Evolutionary conservation across 75 land plant species (phyloP).

Genomic region (Sequoia sempervirens): DNA sequence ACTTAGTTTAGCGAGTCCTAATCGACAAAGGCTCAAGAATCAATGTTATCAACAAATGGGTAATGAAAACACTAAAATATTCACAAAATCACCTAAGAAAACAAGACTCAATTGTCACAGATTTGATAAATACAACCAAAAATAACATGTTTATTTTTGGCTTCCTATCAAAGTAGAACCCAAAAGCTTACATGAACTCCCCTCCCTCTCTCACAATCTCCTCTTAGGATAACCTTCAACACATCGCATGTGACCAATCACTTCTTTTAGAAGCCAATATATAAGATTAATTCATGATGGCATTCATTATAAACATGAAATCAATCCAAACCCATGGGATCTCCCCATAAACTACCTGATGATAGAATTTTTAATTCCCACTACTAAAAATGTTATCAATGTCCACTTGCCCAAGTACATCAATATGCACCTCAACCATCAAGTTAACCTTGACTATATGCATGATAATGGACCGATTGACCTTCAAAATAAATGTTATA

Average conservation of each 20-base stretch:
- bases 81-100: neutral
- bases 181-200: neutral
- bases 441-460: neutral
- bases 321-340: neutral
- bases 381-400: neutral
- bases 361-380: neutral
- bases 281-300: neutral
- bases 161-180: neutral
- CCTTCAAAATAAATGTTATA: no score
- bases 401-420: neutral
- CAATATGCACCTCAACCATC: neutral
- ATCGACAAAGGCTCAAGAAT: neutral
- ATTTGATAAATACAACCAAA: neutral
- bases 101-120: neutral
- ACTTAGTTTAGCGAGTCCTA: neutral
- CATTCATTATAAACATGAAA: neutral
- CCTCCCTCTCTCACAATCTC: neutral
- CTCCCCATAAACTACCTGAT: neutral
- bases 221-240: neutral
- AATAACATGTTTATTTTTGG: neutral
- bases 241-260: neutral
- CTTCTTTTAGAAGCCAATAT: neutral
- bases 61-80: neutral
- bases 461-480: no score
- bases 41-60: neutral